phyloP scores from a whole-genome alignment of 2,329 filamentous ascomycete species.

The Colletotrichum tropicale region DNA sequence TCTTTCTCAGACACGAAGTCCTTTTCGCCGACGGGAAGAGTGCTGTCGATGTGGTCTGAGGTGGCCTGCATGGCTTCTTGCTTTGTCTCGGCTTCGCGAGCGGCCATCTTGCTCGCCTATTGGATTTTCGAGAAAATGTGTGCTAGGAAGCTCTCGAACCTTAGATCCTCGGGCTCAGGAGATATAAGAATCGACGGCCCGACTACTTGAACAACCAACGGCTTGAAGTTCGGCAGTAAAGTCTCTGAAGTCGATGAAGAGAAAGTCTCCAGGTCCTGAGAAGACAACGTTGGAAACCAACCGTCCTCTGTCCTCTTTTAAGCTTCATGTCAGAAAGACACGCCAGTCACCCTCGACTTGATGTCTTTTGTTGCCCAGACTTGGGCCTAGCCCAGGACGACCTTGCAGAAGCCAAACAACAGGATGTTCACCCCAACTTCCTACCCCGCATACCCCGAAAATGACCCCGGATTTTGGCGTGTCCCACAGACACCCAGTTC shows the following conservation, averaged over 20 bases:
- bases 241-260: background rate
- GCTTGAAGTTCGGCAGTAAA: background rate
- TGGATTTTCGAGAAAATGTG: background rate
- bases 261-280: background rate
- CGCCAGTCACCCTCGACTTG: background rate
- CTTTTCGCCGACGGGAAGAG: background rate
- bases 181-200: background rate
- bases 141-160: too few species aligned
- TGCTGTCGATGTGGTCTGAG: background rate
- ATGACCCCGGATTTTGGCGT: background rate
- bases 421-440: background rate
- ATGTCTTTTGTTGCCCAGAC: background rate
- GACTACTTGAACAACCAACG: accelerated
- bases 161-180: too few species aligned
- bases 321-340: background rate
- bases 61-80: background rate
- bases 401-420: background rate
- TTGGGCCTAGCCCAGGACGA: background rate
- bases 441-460: background rate
- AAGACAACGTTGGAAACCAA: background rate
- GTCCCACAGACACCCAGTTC: background rate
- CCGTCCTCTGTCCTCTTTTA: background rate
- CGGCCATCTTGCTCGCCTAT: background rate
- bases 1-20: background rate
- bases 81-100: background rate